Conservation (phyloP, 2,329 filamentous ascomycete genomes). For the Aspergillus sclerotialis region DNA sequence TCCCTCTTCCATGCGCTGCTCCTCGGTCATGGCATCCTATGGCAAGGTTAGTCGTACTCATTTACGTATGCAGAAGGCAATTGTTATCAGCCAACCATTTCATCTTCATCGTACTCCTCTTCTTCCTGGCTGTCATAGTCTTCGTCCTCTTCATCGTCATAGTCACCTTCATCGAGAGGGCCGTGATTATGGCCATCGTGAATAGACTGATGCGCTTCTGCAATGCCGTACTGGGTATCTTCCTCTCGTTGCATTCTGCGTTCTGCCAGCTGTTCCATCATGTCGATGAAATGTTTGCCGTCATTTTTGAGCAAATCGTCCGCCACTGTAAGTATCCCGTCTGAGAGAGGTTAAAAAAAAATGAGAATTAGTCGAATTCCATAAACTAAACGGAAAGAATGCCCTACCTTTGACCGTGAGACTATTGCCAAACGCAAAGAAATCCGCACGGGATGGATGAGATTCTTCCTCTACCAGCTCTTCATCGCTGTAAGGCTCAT, state of each 20-base stretch:
- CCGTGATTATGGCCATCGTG: slow-evolving; percentile 71
- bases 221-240: slow-evolving; percentile 66
- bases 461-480: slow-evolving; percentile 57
- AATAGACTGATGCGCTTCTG: slow-evolving; percentile 49
- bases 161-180: slow-evolving; percentile 66
- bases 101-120: slow-evolving; percentile 60
- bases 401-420: slow-evolving; percentile 76
- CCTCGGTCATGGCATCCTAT: slow-evolving; percentile 93
- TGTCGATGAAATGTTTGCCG: slow-evolving; percentile 98
- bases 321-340: slow-evolving; percentile 96
- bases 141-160: slow-evolving; percentile 69
- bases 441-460: slow-evolving; percentile 64
- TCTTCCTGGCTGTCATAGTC: slow-evolving; percentile 61
- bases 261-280: slow-evolving; percentile 99
- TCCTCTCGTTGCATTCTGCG: slow-evolving; percentile 95
- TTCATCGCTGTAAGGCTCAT: slow-evolving; percentile 60
- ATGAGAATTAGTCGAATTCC: slow-evolving; percentile 31
- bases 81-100: slow-evolving; percentile 49
- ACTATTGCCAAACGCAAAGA: slow-evolving; percentile 96
- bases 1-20: slow-evolving; percentile 98
- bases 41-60: slow-evolving; percentile 30
- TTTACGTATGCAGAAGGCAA: too few relatives aligned
- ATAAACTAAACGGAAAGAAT: slow-evolving; percentile 3
- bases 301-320: slow-evolving; percentile 98
- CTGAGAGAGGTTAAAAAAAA: slow-evolving; percentile 43